phyloP scores from a whole-genome alignment of 2,329 filamentous ascomycete species.

The Venturiaceae sp. region DNA sequence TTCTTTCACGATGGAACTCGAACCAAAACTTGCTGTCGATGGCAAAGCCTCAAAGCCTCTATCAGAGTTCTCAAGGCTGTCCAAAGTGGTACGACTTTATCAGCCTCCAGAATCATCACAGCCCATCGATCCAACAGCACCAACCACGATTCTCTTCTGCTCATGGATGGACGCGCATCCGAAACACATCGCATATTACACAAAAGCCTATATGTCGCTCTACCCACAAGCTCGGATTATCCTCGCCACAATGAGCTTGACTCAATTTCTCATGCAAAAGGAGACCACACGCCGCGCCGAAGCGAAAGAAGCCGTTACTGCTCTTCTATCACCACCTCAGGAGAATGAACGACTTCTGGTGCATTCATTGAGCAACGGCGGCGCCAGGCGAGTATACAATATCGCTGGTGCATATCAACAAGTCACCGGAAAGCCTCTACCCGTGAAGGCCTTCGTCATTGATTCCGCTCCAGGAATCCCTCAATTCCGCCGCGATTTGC shows the following conservation, averaged over 20 bases:
- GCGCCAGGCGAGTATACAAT: constrained; percentile 16
- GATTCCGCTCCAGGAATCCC: constrained; percentile 18
- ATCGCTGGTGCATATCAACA: constrained; percentile 12
- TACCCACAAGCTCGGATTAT: constrained; percentile 19
- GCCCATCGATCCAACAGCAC: not conserved
- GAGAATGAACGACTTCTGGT: constrained; percentile 13
- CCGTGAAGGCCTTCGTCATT: constrained; percentile 14
- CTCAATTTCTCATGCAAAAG: constrained; percentile 12
- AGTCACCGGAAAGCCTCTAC: not conserved
- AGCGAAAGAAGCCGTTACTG: not conserved
- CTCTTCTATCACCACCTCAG: not conserved
- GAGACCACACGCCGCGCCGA: not conserved
- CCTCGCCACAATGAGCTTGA: constrained; percentile 16
- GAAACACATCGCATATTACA: constrained; percentile 22
- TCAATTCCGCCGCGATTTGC: constrained; percentile 7
- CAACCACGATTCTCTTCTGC: not conserved
- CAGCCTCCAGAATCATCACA: not conserved
- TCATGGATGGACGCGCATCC: constrained; percentile 20
- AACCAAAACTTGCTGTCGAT: not conserved
- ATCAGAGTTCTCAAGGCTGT: not conserved
- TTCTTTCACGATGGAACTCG: not conserved
- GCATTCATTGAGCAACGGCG: constrained; percentile 24
- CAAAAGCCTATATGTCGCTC: constrained; percentile 15
- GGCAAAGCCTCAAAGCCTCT: not conserved
- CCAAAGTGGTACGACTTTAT: not conserved